These are phyloP conservation scores for Aspergillus homomorphus DNA, from an alignment of 495 filamentous ascomycete species.

Conservation along the genomic window DNA sequence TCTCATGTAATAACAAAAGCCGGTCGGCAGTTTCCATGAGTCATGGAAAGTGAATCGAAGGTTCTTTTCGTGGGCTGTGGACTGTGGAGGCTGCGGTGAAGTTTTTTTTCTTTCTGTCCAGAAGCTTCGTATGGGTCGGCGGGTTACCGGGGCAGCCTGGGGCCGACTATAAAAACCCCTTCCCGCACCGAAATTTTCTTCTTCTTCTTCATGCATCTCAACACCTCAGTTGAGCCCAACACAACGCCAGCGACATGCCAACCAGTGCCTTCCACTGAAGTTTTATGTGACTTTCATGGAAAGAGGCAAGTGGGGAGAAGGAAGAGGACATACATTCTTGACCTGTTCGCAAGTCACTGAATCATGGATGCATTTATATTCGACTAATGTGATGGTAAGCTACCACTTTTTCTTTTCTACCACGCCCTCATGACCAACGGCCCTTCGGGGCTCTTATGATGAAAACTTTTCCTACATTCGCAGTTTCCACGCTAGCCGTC, in stretches of 20 bases:
- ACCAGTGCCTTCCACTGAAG: background rate
- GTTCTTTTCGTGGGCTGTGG: background rate
- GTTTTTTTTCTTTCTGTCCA: conserved; percentile 21
- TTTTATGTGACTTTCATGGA: conserved; percentile 8
- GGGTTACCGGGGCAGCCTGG: conserved; percentile 37
- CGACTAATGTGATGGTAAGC: background rate
- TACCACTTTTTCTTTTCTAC: conserved; percentile 8
- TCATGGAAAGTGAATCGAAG: conserved; percentile 1
- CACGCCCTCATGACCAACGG: conserved; percentile 20
- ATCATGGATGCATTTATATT: background rate
- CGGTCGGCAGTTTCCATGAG: conserved; percentile 1
- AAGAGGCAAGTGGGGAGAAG: background rate
- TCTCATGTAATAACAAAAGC: background rate
- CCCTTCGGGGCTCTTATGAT: conserved; percentile 38
- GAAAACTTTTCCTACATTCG: conserved; percentile 52
- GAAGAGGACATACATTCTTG: too few relatives aligned
- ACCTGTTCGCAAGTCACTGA: too few relatives aligned
- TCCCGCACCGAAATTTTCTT: conserved; percentile 29
- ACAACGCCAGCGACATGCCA: background rate
- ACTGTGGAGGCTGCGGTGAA: background rate
- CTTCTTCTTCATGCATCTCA: conserved; percentile 21
- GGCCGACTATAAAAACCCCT: conserved; percentile 37
- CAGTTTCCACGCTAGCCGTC: conserved; percentile 55
- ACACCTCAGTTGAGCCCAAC: background rate
- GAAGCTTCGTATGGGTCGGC: conserved; percentile 29